Evolutionary conservation across 2,329 filamentous ascomycete species (phyloP).

Genomic region (Apiospora malaysiana): DNA sequence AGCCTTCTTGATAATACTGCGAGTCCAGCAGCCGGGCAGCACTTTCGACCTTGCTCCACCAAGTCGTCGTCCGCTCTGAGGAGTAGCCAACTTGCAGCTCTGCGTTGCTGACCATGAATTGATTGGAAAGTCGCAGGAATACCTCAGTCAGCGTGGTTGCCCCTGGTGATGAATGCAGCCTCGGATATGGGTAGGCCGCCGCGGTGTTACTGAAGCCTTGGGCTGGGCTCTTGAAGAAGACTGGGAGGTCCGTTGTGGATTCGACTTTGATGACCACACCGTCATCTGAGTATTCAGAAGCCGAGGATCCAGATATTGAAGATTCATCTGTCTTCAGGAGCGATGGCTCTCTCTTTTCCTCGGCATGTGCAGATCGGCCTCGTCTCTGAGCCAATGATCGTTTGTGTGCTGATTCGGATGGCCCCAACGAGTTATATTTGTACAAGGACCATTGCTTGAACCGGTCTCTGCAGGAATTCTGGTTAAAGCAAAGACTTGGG

Average conservation of each 20-base stretch:
- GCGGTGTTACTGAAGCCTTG: background rate
- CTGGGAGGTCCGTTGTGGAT: background rate
- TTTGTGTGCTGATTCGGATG: background rate
- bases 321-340: background rate
- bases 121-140: background rate
- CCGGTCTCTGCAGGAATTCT: background rate
- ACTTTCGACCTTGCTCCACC: constrained; percentile 7
- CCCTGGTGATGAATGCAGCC: background rate
- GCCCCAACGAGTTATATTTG: constrained; percentile 2
- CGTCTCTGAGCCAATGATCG: constrained; percentile 1
- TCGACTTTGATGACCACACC: background rate
- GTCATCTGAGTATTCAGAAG: background rate
- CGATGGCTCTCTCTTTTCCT: background rate
- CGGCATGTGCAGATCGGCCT: background rate
- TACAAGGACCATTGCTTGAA: constrained; percentile 15
- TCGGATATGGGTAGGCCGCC: background rate
- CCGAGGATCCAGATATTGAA: background rate
- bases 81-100: background rate
- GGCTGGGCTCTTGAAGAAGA: background rate
- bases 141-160: background rate
- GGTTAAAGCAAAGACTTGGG: background rate
- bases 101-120: constrained; percentile 5
- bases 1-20: background rate
- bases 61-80: background rate
- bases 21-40: constrained; percentile 18